Evolutionary conservation across 2,329 filamentous ascomycete genomes (phyloP), one percentile per base, ranked within the genome.

Genomic region (Colletotrichum coccodes): DNA sequence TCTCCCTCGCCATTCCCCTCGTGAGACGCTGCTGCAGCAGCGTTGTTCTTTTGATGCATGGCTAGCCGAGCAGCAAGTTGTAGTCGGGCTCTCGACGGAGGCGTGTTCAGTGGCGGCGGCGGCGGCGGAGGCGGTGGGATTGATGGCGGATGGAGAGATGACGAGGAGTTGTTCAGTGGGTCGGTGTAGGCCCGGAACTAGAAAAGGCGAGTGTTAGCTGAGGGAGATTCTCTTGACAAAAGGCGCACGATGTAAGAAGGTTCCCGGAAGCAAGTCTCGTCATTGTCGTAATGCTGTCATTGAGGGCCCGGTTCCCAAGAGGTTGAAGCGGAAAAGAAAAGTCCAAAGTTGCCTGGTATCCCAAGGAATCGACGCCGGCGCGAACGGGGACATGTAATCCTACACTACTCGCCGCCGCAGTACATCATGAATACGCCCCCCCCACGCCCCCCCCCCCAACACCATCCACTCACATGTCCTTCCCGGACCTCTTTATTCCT

Each of bases 1-100:
- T 75, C 77, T 47, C 82, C 82, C 6, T 80, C 79, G 3, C 79
- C 80, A 28, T 80, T 80, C 28, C 84, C 83, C 8, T 81, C 77
- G 3, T 80, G 72, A 1, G 80, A 80, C 2, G 84, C 75, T 2
- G 81, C 81, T 28, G 83, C 80, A 6, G 85, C 81, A 26, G 83
- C 81, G 52, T 80, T 84, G 72, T 89, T 89, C 78, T 93, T 91
- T 73, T 90, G 89, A 72, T 94, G 92, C 80, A 92, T 89, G 2
- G 93, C 89, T 75, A 98, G 86, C 14, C 95, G 90, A 14, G 93
- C 93, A n/a, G 94, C 95, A n/a, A 98, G 88, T 79, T 97, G 94
- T 63, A 94, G 87, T 58, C 95, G 90, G 8, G 95, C 95, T 60
- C 95, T 90, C 8, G 94, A 97, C 2, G 95, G 95, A 1, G 93